Conservation (phyloP, 2,329 filamentous ascomycete species). For the Plectosphaerella cucumerina region DNA sequence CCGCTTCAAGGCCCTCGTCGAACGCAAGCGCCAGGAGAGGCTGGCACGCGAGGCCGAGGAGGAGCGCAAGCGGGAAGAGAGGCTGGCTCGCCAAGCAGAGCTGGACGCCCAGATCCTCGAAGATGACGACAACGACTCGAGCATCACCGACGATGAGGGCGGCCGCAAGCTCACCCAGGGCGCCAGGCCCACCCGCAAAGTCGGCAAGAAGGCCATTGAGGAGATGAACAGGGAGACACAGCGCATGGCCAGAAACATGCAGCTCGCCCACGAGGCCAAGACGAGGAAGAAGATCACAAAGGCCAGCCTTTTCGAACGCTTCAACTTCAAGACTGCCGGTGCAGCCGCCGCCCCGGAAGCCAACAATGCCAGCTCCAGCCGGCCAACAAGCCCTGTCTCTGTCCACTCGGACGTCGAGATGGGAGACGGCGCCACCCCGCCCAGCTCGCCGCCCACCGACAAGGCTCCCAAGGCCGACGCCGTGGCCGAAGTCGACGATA, state of each 20-base stretch:
- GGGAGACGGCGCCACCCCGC: slow-evolving; percentile 41
- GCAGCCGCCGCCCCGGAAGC: slow-evolving; percentile 17
- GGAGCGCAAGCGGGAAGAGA: slow-evolving; percentile 42
- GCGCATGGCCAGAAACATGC: slow-evolving; percentile 82
- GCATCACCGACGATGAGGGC: slow-evolving; percentile 57
- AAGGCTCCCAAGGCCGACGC: slow-evolving; percentile 1
- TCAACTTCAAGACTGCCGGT: slow-evolving; percentile 62
- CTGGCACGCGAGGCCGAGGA: slow-evolving; percentile 61
- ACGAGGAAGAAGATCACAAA: slow-evolving; percentile 90
- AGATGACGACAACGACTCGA: slow-evolving; percentile 53
- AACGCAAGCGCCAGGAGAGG: slow-evolving; percentile 68
- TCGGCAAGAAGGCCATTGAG: slow-evolving; percentile 90
- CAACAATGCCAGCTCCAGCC: slow-evolving; percentile 52
- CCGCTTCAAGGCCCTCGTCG: slow-evolving; percentile 68
- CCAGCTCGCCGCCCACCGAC: slow-evolving; percentile 21
- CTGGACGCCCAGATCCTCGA: slow-evolving; percentile 32
- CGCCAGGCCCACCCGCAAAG: slow-evolving; percentile 70
- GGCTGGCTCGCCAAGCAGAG: slow-evolving; percentile 30
- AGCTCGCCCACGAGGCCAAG: slow-evolving; percentile 82
- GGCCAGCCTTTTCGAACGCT: slow-evolving; percentile 74
- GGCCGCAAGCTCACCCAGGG: slow-evolving; percentile 66
- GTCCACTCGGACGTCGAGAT: slow-evolving; percentile 49
- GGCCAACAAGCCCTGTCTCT: slow-evolving; percentile 41
- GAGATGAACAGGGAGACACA: slow-evolving; percentile 96
- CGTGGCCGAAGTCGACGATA: slow-evolving; percentile 10